These are phyloP conservation scores for Cymbopogon flexuosus DNA, from an alignment of 202 grass and related monocot genomes.

Conservation along the genomic window DNA sequence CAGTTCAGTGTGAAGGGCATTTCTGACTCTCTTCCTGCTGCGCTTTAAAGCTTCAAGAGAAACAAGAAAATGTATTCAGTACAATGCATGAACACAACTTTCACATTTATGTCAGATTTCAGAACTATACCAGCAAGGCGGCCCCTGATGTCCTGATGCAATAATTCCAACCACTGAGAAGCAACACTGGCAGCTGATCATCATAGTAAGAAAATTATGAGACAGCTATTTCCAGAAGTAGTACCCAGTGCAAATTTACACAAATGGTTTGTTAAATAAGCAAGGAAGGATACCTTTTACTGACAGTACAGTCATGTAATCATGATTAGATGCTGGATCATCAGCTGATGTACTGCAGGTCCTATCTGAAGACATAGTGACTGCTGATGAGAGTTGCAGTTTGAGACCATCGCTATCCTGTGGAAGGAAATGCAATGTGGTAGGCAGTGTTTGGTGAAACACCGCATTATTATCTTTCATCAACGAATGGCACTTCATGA, in stretches of 20 bases:
- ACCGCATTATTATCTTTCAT: conserved; percentile 24
- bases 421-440: conserved; percentile 25
- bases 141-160: conserved; percentile 90
- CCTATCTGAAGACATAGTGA: conserved; percentile 43
- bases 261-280: conserved; percentile 3
- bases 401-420: conserved; percentile 48
- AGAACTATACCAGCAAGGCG: conserved; percentile 72
- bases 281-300: conserved; percentile 62
- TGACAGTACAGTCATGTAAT: conserved; percentile 63
- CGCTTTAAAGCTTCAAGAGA: conserved; percentile 73
- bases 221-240: conserved; percentile 22
- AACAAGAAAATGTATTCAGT: neutral
- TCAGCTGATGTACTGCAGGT: conserved; percentile 53
- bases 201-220: conserved; percentile 29
- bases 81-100: conserved; percentile 4
- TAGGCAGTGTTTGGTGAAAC: conserved; percentile 37
- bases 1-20: conserved; percentile 79
- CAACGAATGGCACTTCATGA: conserved; percentile 40
- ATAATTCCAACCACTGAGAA: conserved; percentile 87
- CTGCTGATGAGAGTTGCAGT: conserved; percentile 51
- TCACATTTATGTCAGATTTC: neutral
- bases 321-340: conserved; percentile 51
- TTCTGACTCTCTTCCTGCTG: conserved; percentile 93
- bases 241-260: neutral
- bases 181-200: conserved; percentile 80